Conservation (phyloP, 148 eudicot genomes). For the Chenopodium quinoa region DNA sequence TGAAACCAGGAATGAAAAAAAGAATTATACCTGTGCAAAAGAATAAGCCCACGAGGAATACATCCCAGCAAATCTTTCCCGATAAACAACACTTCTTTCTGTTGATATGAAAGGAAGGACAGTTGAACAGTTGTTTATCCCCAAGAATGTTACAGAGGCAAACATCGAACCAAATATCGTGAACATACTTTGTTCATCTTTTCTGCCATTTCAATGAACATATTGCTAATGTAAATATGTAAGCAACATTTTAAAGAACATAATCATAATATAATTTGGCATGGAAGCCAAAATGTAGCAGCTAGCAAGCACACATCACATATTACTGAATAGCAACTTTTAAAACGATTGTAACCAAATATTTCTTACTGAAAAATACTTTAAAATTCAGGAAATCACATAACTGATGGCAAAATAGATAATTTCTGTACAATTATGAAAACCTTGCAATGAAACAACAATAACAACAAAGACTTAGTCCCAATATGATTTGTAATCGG, state of each 20-base stretch:
- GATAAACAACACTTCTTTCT: slow-evolving; percentile 63
- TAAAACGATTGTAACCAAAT: too few relatives aligned
- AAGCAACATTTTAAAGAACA: background rate
- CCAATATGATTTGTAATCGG: too few relatives aligned
- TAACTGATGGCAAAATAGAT: background rate
- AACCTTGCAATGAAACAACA: background rate
- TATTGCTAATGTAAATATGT: slow-evolving; percentile 2
- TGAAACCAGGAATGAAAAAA: background rate
- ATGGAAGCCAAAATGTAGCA: background rate
- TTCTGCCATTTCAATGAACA: slow-evolving; percentile 39
- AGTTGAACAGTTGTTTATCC: slow-evolving; percentile 49
- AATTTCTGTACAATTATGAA: background rate
- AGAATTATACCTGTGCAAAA: slow-evolving; percentile 66
- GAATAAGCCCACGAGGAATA: slow-evolving; percentile 75
- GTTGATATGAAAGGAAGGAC: slow-evolving; percentile 50
- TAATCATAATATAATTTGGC: too few relatives aligned
- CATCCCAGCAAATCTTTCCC: slow-evolving; percentile 88
- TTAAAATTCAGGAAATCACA: background rate
- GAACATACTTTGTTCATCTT: slow-evolving; percentile 61
- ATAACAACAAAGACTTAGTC: too few relatives aligned
- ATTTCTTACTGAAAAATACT: background rate
- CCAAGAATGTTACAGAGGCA: slow-evolving; percentile 49
- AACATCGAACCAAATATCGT: slow-evolving; percentile 61
- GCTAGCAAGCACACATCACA: background rate
- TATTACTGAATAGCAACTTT: background rate